phyloP scores from a whole-genome alignment of 2,329 filamentous ascomycete species.

The Aspergillus niger region DNA sequence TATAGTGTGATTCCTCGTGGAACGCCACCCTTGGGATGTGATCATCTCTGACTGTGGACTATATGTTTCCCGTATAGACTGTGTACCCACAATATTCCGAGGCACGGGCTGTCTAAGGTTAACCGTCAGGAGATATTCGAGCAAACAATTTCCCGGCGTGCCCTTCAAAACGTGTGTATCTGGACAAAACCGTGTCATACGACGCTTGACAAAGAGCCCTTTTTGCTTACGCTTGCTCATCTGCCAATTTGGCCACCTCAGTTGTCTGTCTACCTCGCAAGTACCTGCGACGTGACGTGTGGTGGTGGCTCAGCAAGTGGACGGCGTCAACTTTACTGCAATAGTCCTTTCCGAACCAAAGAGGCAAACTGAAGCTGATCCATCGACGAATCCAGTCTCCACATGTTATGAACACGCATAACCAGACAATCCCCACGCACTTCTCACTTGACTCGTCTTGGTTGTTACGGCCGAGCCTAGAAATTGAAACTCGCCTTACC shows the following conservation, averaged over 20 bases:
- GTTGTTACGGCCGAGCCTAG: not conserved
- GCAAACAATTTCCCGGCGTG: not conserved
- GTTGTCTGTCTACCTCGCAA: not conserved
- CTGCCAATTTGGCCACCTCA: not conserved
- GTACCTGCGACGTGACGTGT: not conserved
- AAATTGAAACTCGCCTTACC: not conserved
- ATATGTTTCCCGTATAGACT: not conserved
- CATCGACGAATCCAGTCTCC: not conserved
- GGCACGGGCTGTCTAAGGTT: not conserved
- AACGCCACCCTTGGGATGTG: not conserved
- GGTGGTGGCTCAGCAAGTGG: not conserved
- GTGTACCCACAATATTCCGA: not conserved
- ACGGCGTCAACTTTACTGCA: not conserved
- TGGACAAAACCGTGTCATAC: not conserved
- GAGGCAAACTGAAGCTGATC: not conserved
- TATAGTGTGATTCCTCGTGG: not conserved
- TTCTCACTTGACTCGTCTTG: not conserved
- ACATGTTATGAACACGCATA: not conserved
- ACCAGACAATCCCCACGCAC: not conserved
- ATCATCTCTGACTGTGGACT: not conserved
- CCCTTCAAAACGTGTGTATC: not conserved
- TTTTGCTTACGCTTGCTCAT: not conserved
- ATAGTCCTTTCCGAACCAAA: not conserved
- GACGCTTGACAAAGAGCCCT: not conserved
- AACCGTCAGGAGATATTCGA: not conserved